These are phyloP conservation scores for Lyophyllum decastes DNA, from an alignment of 768 basidiomycete genomes.

Conservation along the genomic window DNA sequence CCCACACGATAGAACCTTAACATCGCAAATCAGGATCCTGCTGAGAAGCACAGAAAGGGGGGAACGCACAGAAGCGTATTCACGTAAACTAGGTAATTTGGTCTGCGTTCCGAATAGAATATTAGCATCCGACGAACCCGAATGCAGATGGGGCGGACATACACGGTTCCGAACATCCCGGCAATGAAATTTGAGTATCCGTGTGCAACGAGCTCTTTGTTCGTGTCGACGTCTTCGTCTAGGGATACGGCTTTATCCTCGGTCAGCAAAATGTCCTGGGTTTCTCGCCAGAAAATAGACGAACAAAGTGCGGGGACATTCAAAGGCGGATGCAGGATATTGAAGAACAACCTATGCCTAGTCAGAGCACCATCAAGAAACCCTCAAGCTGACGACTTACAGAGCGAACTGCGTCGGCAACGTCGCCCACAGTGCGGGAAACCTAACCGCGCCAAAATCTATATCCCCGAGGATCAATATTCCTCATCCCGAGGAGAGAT, in stretches of 20 bases:
- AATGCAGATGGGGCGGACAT: slow-evolving; percentile 25
- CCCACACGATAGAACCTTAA: slow-evolving; percentile 89
- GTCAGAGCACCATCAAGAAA: not conserved
- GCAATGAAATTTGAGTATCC: slow-evolving; percentile 89
- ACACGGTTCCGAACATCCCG: slow-evolving; percentile 82
- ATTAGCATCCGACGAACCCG: not conserved
- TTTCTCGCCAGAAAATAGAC: slow-evolving; percentile 15
- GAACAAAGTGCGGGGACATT: slow-evolving; percentile 88
- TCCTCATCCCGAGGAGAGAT: not conserved
- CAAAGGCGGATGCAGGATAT: slow-evolving; percentile 80
- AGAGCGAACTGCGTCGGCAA: slow-evolving; percentile 94
- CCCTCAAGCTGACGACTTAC: slow-evolving; percentile 39
- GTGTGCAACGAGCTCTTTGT: slow-evolving; percentile 90
- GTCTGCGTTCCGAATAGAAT: slow-evolving; percentile 36
- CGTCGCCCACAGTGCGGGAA: slow-evolving; percentile 73
- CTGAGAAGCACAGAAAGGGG: not conserved
- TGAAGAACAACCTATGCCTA: slow-evolving; percentile 71
- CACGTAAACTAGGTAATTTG: slow-evolving; percentile 88
- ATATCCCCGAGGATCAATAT: not conserved
- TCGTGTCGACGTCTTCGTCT: slow-evolving; percentile 84
- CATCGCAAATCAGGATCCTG: not conserved
- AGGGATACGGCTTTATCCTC: slow-evolving; percentile 73
- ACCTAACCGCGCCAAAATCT: slow-evolving; percentile 67
- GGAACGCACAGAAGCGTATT: slow-evolving; percentile 69
- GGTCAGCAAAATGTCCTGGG: not conserved